These are phyloP conservation scores for Penicillium sp. DNA, from an alignment of 2,329 filamentous ascomycete species.

Conservation along the genomic window DNA sequence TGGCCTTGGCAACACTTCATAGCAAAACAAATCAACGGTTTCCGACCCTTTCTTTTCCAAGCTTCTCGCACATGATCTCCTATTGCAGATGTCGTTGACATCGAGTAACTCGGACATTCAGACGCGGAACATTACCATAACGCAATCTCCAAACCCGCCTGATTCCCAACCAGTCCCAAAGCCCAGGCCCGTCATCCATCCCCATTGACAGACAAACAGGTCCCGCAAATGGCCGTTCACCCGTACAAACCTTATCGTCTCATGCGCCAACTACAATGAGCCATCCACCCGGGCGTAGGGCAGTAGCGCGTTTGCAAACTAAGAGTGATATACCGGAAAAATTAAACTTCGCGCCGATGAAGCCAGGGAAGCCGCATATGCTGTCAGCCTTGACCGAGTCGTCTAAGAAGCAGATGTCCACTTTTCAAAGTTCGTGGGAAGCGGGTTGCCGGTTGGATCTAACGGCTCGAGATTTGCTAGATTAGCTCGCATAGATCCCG, in stretches of 20 bases:
- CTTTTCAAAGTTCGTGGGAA: conserved; percentile 3
- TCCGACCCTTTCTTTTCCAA: neutral
- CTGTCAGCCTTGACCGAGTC: neutral
- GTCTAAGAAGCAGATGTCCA: neutral
- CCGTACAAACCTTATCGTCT: conserved; percentile 3
- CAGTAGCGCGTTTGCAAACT: neutral
- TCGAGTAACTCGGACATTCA: neutral
- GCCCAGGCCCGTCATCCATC: conserved; percentile 9
- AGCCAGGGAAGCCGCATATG: conserved; percentile 4
- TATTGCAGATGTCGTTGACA: neutral
- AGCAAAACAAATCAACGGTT: neutral
- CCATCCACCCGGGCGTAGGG: neutral
- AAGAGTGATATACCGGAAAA: conserved; percentile 1
- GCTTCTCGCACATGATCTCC: neutral
- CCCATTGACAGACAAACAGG: neutral
- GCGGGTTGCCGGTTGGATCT: neutral
- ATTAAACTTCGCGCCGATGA: conserved; percentile 1
- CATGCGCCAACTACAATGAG: neutral
- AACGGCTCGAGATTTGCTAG: neutral
- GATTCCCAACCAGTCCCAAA: conserved; percentile 12
- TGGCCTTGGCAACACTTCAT: neutral
- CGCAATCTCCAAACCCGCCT: conserved; percentile 7
- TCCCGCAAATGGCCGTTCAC: conserved; percentile 9
- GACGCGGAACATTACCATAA: conserved; percentile 5
- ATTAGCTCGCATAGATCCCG: neutral